Evolutionary conservation across 768 basidiomycete species (phyloP), one percentile per base, ranked within the genome.

Genomic region (Imleria badia): DNA sequence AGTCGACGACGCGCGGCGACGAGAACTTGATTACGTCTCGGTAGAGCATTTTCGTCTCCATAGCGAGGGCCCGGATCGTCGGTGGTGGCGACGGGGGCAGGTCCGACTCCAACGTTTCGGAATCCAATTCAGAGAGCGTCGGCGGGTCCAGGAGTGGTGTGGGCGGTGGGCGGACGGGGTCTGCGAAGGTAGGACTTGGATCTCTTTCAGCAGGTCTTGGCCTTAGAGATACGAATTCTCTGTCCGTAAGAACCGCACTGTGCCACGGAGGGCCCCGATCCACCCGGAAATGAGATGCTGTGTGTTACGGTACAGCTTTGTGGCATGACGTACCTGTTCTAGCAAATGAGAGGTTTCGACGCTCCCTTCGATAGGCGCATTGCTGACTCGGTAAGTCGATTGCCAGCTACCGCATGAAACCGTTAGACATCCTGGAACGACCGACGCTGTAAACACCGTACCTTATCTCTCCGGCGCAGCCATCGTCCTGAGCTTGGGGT

Each of bases 171-270:
- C 70, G 67, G 55, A 76, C 56, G 12, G 78, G 77, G 45, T 76
- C 76, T 5, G 81, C 0, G 76, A 75, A 17, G 89, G 89, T 0
- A 98, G 77, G 7, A 83, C 66, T 58, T 88, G 83, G 51, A 98
- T 85, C 61, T 93, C 90, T 48, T 81, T 80, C 54, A 98, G 83
- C 0, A 98, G 81, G 63, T 95, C 93, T 69, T 93, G 91, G 3
- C 94, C 92, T 67, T 90, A 94, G 73, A 98, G 85, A 67, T 91
- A 94, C 3, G 91, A 82, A 68, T 98, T 98, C 72, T 98, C 95
- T 34, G 81, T 85, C 22, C 95, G 85, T n/a, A 99, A 78, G 83
- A 90, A 98, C 20, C 92, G 85, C 29, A 98, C 84, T 0, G 95
- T 91, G 6, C 88, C 86, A 38, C 92, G 89, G n/a, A 98, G 81